phyloP scores from a whole-genome alignment of 2,329 filamentous ascomycete genomes.

The Alternaria ethzedia region DNA sequence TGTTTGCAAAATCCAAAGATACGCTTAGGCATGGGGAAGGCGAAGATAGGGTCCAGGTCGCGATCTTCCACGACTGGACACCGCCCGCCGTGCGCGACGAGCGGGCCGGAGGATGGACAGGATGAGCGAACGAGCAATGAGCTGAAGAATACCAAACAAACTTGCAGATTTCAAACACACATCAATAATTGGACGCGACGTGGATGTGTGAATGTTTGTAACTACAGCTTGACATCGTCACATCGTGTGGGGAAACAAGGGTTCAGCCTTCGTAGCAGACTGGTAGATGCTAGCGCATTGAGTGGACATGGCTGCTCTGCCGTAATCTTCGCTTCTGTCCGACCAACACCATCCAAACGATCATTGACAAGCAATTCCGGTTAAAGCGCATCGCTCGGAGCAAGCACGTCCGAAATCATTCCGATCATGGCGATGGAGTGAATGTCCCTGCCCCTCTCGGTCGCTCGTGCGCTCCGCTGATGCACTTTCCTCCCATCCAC shows the following conservation, averaged over 20 bases:
- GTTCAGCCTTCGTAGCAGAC: background rate
- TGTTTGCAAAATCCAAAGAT: slow-evolving; percentile 24
- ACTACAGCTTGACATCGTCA: background rate
- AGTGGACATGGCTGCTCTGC: slow-evolving; percentile 21
- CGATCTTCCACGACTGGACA: slow-evolving; percentile 10
- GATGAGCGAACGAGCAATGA: slow-evolving; percentile 9
- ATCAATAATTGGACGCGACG: background rate
- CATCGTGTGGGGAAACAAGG: slow-evolving; percentile 14
- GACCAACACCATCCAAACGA: slow-evolving; percentile 22
- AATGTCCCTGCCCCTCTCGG: slow-evolving; percentile 27
- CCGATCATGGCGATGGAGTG: slow-evolving; percentile 14
- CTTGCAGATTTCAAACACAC: slow-evolving; percentile 15
- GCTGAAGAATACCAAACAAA: slow-evolving; percentile 21
- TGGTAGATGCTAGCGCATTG: slow-evolving; percentile 17
- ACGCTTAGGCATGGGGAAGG: slow-evolving; percentile 16
- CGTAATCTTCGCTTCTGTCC: slow-evolving; percentile 13
- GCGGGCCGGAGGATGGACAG: slow-evolving; percentile 20
- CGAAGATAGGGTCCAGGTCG: slow-evolving; percentile 16
- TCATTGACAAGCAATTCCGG: slow-evolving; percentile 10
- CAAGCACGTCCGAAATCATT: background rate
- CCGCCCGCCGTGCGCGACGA: slow-evolving; percentile 16
- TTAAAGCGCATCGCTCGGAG: slow-evolving; percentile 6
- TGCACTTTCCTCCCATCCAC: slow-evolving; percentile 12
- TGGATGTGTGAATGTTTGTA: background rate
- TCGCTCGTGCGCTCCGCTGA: slow-evolving; percentile 17